phyloP scores from a whole-genome alignment of 2,329 filamentous ascomycete genomes.

The Microascus cirrosus region DNA sequence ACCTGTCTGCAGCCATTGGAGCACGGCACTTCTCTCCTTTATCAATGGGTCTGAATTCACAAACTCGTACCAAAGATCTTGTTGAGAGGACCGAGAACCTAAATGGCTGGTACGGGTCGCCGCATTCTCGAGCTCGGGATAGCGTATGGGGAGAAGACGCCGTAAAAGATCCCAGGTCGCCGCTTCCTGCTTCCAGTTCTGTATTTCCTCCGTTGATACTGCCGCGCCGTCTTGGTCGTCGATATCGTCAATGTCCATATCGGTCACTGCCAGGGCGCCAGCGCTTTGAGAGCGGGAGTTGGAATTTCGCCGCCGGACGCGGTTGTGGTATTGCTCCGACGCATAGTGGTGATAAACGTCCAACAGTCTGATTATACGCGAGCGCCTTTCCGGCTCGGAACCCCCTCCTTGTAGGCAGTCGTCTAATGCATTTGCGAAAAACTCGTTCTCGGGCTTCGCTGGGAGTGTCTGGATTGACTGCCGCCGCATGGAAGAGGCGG shows the following conservation, averaged over 20 bases:
- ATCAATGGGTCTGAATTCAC: conserved; percentile 61
- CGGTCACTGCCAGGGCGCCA: conserved; percentile 22
- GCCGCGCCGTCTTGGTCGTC: conserved; percentile 19
- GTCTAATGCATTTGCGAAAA: conserved; percentile 75
- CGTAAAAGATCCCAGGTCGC: conserved; percentile 85
- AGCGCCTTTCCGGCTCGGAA: conserved; percentile 42
- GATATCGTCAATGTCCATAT: conserved; percentile 45
- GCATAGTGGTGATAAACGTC: conserved; percentile 52
- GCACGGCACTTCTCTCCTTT: conserved; percentile 65
- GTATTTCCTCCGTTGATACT: conserved; percentile 13
- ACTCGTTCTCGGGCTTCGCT: conserved; percentile 68
- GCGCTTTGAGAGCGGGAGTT: neutral
- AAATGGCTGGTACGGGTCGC: conserved; percentile 1
- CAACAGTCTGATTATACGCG: conserved; percentile 57
- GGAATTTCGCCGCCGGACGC: neutral
- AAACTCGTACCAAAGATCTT: conserved; percentile 48
- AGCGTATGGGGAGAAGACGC: conserved; percentile 61
- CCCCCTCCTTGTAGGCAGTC: conserved; percentile 48
- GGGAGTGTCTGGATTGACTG: neutral
- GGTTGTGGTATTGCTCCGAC: conserved; percentile 25
- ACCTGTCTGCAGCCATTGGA: conserved; percentile 78
- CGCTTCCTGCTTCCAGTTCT: conserved; percentile 62
- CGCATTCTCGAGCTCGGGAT: conserved; percentile 23
- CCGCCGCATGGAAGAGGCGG: neutral
- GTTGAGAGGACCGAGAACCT: conserved; percentile 5